Evolutionary conservation across 192 early-diverging fungal species (phyloP), one percentile per base, ranked within the genome.

Genomic region (Ramicandelaber brevisporus): DNA sequence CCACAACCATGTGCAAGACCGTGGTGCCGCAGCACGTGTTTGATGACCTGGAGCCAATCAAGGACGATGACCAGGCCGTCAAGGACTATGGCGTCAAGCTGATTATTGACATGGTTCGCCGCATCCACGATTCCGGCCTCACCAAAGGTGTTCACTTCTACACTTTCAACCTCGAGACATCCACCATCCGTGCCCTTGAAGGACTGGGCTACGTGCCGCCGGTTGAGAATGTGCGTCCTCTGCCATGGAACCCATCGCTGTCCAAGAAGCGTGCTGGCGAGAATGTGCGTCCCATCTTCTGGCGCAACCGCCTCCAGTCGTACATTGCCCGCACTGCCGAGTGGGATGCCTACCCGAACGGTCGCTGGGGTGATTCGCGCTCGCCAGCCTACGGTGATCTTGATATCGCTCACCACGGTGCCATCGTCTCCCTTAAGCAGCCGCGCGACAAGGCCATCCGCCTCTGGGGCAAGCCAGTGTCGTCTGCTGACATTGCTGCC

Each of bases 321-420:
- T 93, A 97, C 64, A 74, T 93, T 40, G 63, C 57, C 44, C 65
- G 74, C 37, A 96, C 89, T 2, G 83, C 82, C 46, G 48, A 64
- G 27, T 96, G 90, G 90, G 87, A 96, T 45, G 87, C 92, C 43
- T 96, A 86, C 43, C 90, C 86, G 26, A 96, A 96, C 51, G 90
- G 90, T 10, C 73, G 90, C 33, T 96, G 87, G 90, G 90, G 90
- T 18, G 86, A 96, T 32, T 73, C 90, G 18, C 65, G 86, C 25
- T 96, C 90, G 9, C 87, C 85, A 10, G 77, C 77, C 25, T 81
- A 62, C 40, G 84, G 84, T 33, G 68, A 77, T 35, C 46, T 78
- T 34, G 53, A 77, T 24, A n/a, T n/a, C n/a, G n/a, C n/a, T n/a
- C n/a, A n/a, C n/a, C 69, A 74, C 30, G 75, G 79, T 17, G 84